Conservation (phyloP, 768 basidiomycete species). For the Tulasnella sp. region DNA sequence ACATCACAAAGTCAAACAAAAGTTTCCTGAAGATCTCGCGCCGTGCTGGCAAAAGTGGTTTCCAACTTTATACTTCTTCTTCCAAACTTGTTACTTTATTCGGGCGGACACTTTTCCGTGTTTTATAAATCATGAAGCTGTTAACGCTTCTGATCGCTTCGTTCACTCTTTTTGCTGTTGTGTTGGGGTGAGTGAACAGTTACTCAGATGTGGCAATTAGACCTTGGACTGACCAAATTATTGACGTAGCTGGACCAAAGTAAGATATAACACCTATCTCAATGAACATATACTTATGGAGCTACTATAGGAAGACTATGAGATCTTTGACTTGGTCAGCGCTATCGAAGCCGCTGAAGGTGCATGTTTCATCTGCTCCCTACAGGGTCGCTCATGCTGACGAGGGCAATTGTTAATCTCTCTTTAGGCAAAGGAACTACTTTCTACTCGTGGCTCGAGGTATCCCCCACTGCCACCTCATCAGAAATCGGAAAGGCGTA, state of each 20-base stretch:
- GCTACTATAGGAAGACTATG: slow-evolving; percentile 68
- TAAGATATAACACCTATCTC: neutral
- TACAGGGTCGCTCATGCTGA: too few species aligned
- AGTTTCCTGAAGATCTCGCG: too few species aligned
- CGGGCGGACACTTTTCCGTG: too few species aligned
- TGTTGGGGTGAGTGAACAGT: slow-evolving; percentile 7
- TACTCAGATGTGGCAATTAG: neutral
- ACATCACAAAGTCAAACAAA: too few species aligned
- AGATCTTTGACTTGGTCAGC: slow-evolving; percentile 88
- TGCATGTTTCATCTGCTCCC: too few species aligned
- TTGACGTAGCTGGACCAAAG: slow-evolving; percentile 16
- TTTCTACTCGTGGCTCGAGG: slow-evolving; percentile 89
- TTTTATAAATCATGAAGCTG: neutral
- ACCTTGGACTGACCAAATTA: neutral
- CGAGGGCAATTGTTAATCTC: too few species aligned
- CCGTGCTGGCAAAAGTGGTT: too few species aligned
- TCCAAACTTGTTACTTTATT: too few species aligned
- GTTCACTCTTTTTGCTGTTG: slow-evolving; percentile 1
- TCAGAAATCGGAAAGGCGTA: slow-evolving; percentile 81
- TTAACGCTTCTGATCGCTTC: neutral
- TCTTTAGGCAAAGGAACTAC: slow-evolving; percentile 66
- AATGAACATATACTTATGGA: neutral
- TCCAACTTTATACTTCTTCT: too few species aligned
- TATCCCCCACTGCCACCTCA: slow-evolving; percentile 57
- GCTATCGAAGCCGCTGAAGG: slow-evolving; percentile 73